These are phyloP conservation scores for Naganishia albida DNA, from an alignment of 1,284 basidiomycete species.

Conservation along the genomic window DNA sequence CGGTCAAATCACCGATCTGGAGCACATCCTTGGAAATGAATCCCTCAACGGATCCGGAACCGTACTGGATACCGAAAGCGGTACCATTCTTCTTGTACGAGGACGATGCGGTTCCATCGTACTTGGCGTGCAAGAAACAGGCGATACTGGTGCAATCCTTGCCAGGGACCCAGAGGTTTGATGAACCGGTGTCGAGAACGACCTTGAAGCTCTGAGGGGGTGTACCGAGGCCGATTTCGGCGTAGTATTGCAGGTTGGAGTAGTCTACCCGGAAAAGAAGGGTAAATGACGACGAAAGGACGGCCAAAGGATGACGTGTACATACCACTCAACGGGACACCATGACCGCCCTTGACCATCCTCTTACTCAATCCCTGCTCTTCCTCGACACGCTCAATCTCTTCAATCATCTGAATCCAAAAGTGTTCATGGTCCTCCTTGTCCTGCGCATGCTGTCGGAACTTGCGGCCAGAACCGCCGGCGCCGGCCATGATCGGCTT, in stretches of 20 bases:
- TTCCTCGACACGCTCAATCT: constrained; percentile 57
- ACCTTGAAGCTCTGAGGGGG: constrained; percentile 59
- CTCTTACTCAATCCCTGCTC: constrained; percentile 38
- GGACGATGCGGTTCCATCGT: constrained; percentile 78
- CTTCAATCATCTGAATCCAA: constrained; percentile 68
- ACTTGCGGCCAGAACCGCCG: constrained; percentile 18
- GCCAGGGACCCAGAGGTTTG: constrained; percentile 69
- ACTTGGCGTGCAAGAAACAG: constrained; percentile 92
- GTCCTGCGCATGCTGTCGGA: constrained; percentile 33
- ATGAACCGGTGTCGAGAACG: constrained; percentile 63
- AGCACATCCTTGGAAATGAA: constrained; percentile 86
- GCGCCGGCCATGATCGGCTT: constrained; percentile 20
- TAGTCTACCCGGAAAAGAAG: constrained; percentile 64
- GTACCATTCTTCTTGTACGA: constrained; percentile 92
- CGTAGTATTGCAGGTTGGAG: constrained; percentile 96
- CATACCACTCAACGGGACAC: constrained; percentile 86
- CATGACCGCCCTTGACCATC: constrained; percentile 64
- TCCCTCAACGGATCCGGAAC: constrained; percentile 95
- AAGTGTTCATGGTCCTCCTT: constrained; percentile 66
- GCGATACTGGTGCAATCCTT: constrained; percentile 88
- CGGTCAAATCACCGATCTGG: constrained; percentile 77
- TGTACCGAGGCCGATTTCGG: constrained; percentile 75
- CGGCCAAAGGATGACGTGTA: constrained; percentile 38
- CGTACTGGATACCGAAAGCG: constrained; percentile 90
- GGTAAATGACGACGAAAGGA: constrained; percentile 6